Evolutionary conservation across 805 yeast species (phyloP), one percentile per base, ranked within the genome.

Genomic region (Metschnikowia lunata): DNA sequence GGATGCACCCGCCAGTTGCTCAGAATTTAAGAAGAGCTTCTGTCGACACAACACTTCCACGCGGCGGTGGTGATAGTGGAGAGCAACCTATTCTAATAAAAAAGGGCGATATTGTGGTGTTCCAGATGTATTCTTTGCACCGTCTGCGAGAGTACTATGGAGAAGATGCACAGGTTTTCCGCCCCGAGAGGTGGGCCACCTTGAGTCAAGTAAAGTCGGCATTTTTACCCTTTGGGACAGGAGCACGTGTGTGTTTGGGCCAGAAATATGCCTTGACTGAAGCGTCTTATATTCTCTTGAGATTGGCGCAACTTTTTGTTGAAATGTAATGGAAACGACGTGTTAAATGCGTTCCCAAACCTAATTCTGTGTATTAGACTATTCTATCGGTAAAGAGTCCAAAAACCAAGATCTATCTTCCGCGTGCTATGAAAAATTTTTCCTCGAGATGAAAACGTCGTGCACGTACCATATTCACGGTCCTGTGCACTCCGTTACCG

Each of bases 1-100:
- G 81, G 36, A 52, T 77, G 45, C 74, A 75, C 54, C 80, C 80
- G 5, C 64, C 75, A 18, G 80, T 77, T n/a, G 78, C 81, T 15
- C 51, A 58, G 41, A 76, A 76, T 55, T 63, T 65, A 57, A 62
- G 81, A 51, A 55, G 60, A 30, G 74, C 80, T 7, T 59, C 60
- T 27, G 67, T 62, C 42, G 70, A 73, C 51, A 76, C 80, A 3
- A 63, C 68, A 7, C 61, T 77, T 39, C 82, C 82, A 12, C 56
- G 60, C 37, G 81, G 80, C 15, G 82, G 80, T 10, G 80, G 78
- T 9, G 30, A 39, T 0, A 69, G 70, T 45, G 63, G 60, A 8
- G 49, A 48, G 27, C 39, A 56, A 37, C 77, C 77, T 4, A 47
- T 74, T 2, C 60, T 67, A 9, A 31, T 52, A 8, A 32, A 37